Base-by-base conservation (phyloP, 805 yeast species). In the Millerago galiae region DNA sequence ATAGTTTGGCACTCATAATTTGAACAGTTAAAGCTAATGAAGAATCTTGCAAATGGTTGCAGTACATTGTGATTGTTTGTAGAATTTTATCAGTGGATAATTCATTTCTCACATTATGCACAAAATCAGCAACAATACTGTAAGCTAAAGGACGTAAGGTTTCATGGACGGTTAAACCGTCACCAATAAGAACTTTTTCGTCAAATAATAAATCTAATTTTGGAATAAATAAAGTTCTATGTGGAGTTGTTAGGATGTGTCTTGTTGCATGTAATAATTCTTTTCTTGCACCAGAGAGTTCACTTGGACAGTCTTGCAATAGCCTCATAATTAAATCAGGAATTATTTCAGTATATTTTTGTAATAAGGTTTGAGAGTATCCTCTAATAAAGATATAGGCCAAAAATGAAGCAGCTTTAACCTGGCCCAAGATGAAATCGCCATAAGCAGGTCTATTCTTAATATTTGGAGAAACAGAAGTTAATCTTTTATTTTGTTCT, bases 301-400 rank as follows among this genome's bases (percentile, higher is more conserved):
- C 98, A 14, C 93, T 81, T 3, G 99, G 99, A 60, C 98, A 93
- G 60, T 95, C 98, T 62, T 90, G 95, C 32, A 93, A 66, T 32
- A 93, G 66, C 49, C 98, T 70, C 42, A 90, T 75, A 32, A 93
- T 85, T 42, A 90, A 75, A 46, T 86, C 95, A 0, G 99, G 99
- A 8, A 93, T 87, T 32, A 76, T 72, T 5, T 67, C 67, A 30
- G 79, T 75, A 50, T 78, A 75, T 32, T 63, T 63, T 45, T 71
- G 72, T 46, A 84, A 61, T 41, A 83, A 70, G 32, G 78, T 79
- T 29, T 78, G 75, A 3, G 95, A 80, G 55, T 81, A 84, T 14
- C 95, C 88, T 47, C 98, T 75, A 34, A 95, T 81, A 50, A 84
- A 83, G 1, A 90, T 88, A 60, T 90, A 93, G 0, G 98, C 98